Evolutionary conservation across 176 grass and related monocot species (phyloP).

Genomic region (Hsuehochloa calcarea): DNA sequence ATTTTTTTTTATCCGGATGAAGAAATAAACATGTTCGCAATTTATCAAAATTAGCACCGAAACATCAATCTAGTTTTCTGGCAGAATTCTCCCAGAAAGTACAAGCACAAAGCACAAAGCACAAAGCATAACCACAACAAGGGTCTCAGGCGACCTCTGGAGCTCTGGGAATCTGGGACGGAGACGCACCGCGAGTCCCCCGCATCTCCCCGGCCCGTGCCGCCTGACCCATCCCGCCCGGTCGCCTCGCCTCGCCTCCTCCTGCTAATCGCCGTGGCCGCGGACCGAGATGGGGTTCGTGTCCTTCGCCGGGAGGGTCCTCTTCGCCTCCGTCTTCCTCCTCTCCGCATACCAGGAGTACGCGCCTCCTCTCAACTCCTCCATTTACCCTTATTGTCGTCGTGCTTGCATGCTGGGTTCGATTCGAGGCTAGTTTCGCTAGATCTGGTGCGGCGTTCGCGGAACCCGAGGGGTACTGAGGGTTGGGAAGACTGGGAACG

Average conservation of each 20-base stretch:
- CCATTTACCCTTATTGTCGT: background rate
- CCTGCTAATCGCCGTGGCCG: background rate
- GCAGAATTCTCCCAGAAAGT: too few species aligned
- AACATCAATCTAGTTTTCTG: too few species aligned
- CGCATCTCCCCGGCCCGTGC: background rate
- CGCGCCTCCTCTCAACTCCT: background rate
- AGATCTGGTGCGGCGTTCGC: conserved; percentile 39
- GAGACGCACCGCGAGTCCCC: background rate
- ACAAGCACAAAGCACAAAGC: too few species aligned
- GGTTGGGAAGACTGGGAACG: too few species aligned
- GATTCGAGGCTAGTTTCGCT: background rate
- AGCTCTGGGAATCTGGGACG: too few species aligned
- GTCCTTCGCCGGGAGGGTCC: conserved; percentile 77
- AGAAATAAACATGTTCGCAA: background rate
- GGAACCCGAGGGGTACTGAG: background rate
- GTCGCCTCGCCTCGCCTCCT: background rate
- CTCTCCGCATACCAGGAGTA: conserved; percentile 95
- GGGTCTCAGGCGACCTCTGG: too few species aligned
- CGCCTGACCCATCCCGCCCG: background rate
- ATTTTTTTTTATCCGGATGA: background rate
- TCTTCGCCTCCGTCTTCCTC: conserved; percentile 79
- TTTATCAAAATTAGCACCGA: too few species aligned
- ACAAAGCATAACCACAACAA: background rate
- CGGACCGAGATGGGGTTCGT: conserved; percentile 68
- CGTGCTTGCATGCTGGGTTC: background rate